Conservation (phyloP, 192 early-diverging fungal genomes). For the Umbelopsis isabellina region DNA sequence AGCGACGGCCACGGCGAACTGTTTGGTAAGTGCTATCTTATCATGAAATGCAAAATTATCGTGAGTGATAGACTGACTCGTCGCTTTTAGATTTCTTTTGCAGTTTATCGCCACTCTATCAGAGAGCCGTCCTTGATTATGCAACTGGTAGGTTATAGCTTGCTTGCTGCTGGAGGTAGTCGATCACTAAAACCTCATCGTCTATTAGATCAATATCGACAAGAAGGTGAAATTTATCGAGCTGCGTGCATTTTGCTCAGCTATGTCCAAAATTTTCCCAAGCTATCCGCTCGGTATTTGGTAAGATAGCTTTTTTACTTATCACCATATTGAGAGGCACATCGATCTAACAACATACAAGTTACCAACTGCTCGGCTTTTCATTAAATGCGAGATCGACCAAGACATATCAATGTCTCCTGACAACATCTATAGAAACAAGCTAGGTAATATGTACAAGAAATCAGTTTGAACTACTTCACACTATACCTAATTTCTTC, state of each 20-base stretch:
- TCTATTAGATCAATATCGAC: constrained; percentile 15
- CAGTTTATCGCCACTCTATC: constrained; percentile 26
- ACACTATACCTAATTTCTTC: not conserved
- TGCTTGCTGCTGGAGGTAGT: not conserved
- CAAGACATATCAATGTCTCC: not conserved
- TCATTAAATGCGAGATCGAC: constrained; percentile 25
- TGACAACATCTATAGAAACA: constrained; percentile 22
- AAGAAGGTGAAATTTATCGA: constrained; percentile 26
- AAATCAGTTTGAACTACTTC: not conserved
- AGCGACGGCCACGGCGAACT: constrained; percentile 26
- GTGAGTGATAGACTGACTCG: not conserved
- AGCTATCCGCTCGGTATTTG: constrained; percentile 36
- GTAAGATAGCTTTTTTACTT: constrained; percentile 9
- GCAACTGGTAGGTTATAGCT: constrained; percentile 28
- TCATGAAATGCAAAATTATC: not conserved
- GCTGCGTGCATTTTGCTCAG: constrained; percentile 32
- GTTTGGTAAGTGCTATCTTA: constrained; percentile 21
- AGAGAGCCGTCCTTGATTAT: constrained; percentile 34
- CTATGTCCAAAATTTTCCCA: constrained; percentile 33
- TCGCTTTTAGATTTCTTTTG: constrained; percentile 31
- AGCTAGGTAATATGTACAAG: constrained; percentile 20
- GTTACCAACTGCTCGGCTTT: constrained; percentile 28
- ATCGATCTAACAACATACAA: not conserved
- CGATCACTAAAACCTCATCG: not conserved
- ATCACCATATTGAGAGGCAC: not conserved